These are phyloP conservation scores for Lolium multiflorum DNA, from an alignment of 176 grass and related monocot genomes.

Conservation along the genomic window DNA sequence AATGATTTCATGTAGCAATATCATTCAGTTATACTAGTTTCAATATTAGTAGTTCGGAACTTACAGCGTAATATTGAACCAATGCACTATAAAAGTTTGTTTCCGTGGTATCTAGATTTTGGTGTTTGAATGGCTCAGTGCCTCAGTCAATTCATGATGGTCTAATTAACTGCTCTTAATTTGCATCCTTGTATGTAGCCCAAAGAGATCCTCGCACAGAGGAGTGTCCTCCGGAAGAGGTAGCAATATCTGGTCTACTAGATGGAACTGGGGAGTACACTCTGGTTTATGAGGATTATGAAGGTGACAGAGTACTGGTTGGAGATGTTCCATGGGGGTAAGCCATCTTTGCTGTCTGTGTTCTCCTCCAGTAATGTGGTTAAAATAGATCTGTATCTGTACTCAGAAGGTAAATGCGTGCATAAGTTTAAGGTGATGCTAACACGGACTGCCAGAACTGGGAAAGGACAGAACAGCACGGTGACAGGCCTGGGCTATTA, in stretches of 20 bases:
- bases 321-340: constrained; percentile 86
- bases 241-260: constrained; percentile 56
- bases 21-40: neutral
- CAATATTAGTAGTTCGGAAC: neutral
- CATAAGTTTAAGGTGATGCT: neutral
- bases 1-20: neutral
- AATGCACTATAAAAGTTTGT: neutral
- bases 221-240: constrained; percentile 34
- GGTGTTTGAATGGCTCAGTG: neutral
- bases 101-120: neutral
- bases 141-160: neutral
- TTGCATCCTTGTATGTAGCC: constrained; percentile 41
- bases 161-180: neutral
- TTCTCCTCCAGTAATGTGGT: neutral
- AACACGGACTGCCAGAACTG: neutral
- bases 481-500: no score
- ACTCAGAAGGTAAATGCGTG: neutral
- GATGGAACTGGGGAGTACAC: constrained; percentile 76
- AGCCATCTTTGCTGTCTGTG: neutral
- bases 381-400: neutral
- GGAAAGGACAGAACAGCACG: no score
- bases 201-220: constrained; percentile 41
- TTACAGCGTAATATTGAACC: neutral
- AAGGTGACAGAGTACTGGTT: constrained; percentile 73
- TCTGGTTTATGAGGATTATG: constrained; percentile 78